Evolutionary conservation across 371 early-diverging fungal genomes (phyloP).

Genomic region (Conidiobolus incongruus): DNA sequence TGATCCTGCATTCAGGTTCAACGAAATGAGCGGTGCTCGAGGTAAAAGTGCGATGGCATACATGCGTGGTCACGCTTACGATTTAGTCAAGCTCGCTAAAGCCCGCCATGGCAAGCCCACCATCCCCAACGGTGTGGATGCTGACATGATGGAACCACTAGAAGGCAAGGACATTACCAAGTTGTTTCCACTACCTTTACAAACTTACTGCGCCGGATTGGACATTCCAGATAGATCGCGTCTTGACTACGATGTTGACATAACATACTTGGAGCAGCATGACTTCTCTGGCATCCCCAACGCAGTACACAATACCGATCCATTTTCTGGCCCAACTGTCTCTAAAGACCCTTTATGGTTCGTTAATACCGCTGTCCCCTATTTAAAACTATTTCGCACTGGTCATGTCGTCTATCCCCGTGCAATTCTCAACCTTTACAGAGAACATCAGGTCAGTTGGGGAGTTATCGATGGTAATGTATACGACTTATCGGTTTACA

Average conservation of each 20-base stretch:
- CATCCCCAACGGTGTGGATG: constrained; percentile 12
- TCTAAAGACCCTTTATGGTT: constrained; percentile 25
- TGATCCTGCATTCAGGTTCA: constrained; percentile 27
- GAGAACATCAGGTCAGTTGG: constrained; percentile 23
- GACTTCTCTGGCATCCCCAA: too few relatives aligned
- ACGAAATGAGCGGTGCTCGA: constrained; percentile 14
- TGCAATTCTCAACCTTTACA: constrained; percentile 29
- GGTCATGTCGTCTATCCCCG: constrained; percentile 12
- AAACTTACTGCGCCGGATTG: constrained; percentile 28
- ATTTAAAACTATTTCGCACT: constrained; percentile 6
- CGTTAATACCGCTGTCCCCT: neutral
- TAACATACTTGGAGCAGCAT: constrained; percentile 18
- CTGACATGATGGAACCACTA: constrained; percentile 22
- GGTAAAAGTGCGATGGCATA: constrained; percentile 21
- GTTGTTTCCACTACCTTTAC: constrained; percentile 44
- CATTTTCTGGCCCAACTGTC: constrained; percentile 10
- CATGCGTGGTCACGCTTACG: constrained; percentile 52
- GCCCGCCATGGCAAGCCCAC: constrained; percentile 14
- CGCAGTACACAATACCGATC: constrained; percentile 11
- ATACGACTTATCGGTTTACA: constrained; percentile 54
- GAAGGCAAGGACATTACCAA: constrained; percentile 46
- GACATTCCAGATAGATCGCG: constrained; percentile 17
- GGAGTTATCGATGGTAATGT: constrained; percentile 41
- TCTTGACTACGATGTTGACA: constrained; percentile 14
- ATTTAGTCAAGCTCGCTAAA: constrained; percentile 26